Percentiles rank a stretch among this genome's conserved stretches.
phyloP scores from a whole-genome alignment of 441 rosid species.

The Cnidoscolus chayamansa region DNA sequence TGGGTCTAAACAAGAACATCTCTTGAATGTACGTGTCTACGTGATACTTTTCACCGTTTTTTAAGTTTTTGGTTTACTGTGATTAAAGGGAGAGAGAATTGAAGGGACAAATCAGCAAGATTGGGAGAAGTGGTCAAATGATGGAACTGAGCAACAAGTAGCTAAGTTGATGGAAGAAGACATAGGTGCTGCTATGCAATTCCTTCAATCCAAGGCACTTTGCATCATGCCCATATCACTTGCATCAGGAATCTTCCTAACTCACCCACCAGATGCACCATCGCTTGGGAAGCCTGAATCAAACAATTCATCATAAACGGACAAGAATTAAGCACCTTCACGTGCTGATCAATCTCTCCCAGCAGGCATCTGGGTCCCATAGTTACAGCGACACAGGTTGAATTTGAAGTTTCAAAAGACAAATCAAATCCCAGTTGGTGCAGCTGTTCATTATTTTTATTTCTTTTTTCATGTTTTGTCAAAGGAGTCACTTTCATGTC shows the following conservation, averaged over 20 bases:
- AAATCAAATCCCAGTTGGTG: slow-evolving; percentile 19
- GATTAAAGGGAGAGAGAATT: slow-evolving; percentile 54
- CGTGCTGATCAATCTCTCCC: slow-evolving; percentile 7
- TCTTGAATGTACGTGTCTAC: neutral
- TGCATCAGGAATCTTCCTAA: slow-evolving; percentile 75
- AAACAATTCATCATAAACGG: slow-evolving; percentile 49
- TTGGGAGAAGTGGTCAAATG: slow-evolving; percentile 96
- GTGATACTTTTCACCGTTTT: neutral
- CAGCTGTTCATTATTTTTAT: slow-evolving; percentile 10
- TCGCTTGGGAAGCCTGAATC: slow-evolving; percentile 68
- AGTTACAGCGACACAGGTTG: slow-evolving; percentile 1
- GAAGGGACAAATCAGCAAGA: slow-evolving; percentile 66
- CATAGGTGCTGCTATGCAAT: slow-evolving; percentile 91
- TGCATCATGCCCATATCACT: slow-evolving; percentile 97
- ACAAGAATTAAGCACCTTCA: neutral
- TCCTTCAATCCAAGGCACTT: slow-evolving; percentile 92
- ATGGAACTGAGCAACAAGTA: slow-evolving; percentile 85
- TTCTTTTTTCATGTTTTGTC: slow-evolving; percentile 19
- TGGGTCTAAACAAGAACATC: no score
- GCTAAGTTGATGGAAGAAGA: slow-evolving; percentile 98
- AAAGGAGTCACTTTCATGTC: slow-evolving; percentile 28
- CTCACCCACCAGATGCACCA: slow-evolving; percentile 68
- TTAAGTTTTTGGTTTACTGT: slow-evolving; percentile 10
- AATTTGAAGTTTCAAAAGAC: neutral
- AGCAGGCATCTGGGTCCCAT: slow-evolving; percentile 24